Percentiles rank a stretch among this genome's conserved stretches.
Conservation (phyloP, 305 asterid species). For the Fraxinus albicans region DNA sequence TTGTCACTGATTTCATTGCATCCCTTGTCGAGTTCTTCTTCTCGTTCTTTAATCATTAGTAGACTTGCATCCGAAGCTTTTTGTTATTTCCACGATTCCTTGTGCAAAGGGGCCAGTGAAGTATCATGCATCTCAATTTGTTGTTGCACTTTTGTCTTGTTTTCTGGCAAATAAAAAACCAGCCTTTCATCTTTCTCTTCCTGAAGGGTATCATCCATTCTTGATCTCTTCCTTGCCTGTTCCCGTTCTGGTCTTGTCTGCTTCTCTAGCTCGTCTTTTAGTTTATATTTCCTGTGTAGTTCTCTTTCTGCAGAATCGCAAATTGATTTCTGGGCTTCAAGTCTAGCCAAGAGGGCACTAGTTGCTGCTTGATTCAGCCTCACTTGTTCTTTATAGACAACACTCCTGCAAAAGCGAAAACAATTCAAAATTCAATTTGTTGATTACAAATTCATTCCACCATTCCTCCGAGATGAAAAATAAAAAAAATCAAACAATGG, state of each 20-base stretch:
- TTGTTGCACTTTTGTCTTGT: slow-evolving; percentile 27
- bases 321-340: slow-evolving; percentile 93
- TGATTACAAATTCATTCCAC: background rate
- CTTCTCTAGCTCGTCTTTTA: slow-evolving; percentile 79
- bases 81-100: slow-evolving; percentile 54
- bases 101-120: slow-evolving; percentile 30
- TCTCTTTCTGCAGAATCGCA: slow-evolving; percentile 97
- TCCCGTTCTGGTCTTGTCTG: slow-evolving; percentile 69
- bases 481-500: background rate
- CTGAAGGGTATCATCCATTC: slow-evolving; percentile 42
- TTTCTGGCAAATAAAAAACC: slow-evolving; percentile 37
- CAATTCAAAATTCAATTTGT: background rate
- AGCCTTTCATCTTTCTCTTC: slow-evolving; percentile 39
- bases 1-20: slow-evolving; percentile 20
- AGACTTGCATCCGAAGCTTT: slow-evolving; percentile 41
- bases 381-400: slow-evolving; percentile 88
- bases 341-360: slow-evolving; percentile 83
- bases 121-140: slow-evolving; percentile 19
- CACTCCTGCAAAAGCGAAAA: slow-evolving; percentile 58
- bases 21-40: background rate
- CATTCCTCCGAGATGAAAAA: background rate
- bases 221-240: slow-evolving; percentile 79
- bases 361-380: slow-evolving; percentile 95
- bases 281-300: slow-evolving; percentile 62
- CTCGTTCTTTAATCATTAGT: slow-evolving; percentile 32